Percentiles rank a stretch among this genome's conserved stretches.
Conservation (phyloP, 306 rosid species). For the Quercus glauca region DNA sequence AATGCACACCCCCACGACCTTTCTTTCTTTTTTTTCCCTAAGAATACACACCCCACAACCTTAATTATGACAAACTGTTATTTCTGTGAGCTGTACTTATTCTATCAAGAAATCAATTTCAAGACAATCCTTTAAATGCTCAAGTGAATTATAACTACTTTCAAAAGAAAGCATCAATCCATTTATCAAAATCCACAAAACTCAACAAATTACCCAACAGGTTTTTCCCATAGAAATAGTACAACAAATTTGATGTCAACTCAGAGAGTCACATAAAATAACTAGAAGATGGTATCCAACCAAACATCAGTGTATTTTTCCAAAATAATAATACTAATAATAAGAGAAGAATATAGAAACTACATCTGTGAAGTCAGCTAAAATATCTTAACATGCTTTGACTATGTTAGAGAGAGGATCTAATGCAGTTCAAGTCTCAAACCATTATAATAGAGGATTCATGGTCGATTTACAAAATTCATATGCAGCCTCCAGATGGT, state of each 20-base stretch:
- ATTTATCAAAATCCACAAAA: background rate
- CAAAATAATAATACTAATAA: background rate
- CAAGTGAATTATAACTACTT: background rate
- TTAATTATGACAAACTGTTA: no score
- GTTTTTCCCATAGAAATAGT: background rate
- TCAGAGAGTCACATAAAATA: background rate
- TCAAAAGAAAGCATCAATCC: background rate
- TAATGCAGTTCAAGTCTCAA: background rate
- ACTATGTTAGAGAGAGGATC: background rate
- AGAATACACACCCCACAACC: no score
- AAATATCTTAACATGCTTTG: background rate
- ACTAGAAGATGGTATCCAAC: background rate
- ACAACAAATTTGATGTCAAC: background rate
- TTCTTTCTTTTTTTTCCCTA: no score
- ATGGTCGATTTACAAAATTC: background rate
- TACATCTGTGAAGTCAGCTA: background rate
- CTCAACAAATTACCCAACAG: background rate
- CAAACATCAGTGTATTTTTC: background rate
- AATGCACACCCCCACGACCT: no score
- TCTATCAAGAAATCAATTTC: background rate
- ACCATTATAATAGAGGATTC: background rate
- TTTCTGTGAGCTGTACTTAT: no score
- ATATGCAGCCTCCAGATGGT: background rate
- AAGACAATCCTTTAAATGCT: background rate
- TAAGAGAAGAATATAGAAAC: background rate